These are phyloP conservation scores for Alternaria sp. DNA, from an alignment of 2,329 filamentous ascomycete genomes.

Conservation along the genomic window DNA sequence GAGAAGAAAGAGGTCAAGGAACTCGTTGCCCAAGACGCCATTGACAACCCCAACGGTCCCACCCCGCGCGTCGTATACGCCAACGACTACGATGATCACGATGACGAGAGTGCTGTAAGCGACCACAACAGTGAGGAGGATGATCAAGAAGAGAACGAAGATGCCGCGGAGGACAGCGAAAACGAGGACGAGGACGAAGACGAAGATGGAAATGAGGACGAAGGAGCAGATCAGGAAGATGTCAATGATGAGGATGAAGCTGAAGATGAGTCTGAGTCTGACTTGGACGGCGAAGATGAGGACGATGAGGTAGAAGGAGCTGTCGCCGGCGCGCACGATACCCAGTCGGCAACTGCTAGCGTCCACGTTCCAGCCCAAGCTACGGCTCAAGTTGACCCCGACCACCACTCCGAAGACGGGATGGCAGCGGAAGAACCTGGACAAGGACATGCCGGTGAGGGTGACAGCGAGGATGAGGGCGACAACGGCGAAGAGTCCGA, in stretches of 20 bases:
- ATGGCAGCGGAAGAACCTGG: constrained; percentile 1
- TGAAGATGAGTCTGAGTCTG: neutral
- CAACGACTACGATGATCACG: constrained; percentile 11
- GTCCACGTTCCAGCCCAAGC: neutral
- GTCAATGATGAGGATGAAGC: constrained; percentile 1
- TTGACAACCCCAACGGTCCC: constrained; percentile 15
- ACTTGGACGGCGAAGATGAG: neutral
- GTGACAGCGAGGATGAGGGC: neutral
- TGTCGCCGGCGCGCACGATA: neutral
- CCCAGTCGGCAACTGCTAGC: neutral
- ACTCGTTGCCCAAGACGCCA: constrained; percentile 15
- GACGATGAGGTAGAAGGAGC: neutral
- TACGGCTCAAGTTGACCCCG: neutral
- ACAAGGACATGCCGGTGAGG: neutral
- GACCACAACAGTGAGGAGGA: constrained; percentile 18
- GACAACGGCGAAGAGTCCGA: neutral
- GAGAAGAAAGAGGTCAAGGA: constrained; percentile 40
- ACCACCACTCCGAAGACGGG: neutral
- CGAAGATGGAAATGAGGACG: constrained; percentile 9
- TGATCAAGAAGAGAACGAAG: constrained; percentile 14
- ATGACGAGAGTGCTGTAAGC: constrained; percentile 12
- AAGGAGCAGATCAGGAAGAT: constrained; percentile 10
- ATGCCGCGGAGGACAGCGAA: constrained; percentile 9
- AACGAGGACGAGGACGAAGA: constrained; percentile 8
- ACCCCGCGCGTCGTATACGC: constrained; percentile 14